phyloP scores from a whole-genome alignment of 2,329 filamentous ascomycete species.

The Stagonosporopsis chrysanthemi region DNA sequence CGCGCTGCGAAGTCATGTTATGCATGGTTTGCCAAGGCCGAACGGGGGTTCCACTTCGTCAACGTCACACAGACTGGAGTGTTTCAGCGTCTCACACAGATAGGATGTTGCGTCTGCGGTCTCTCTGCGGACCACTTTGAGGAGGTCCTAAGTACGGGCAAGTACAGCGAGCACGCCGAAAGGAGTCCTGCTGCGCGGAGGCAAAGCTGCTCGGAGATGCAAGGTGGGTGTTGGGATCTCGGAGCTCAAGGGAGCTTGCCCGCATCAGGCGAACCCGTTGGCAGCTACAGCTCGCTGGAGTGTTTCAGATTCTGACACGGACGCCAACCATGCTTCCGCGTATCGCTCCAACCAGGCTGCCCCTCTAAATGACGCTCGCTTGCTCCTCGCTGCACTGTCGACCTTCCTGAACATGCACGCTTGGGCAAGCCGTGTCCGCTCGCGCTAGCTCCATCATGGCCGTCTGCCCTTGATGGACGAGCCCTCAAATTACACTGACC shows the following conservation, averaged over 20 bases:
- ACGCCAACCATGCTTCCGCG: slow-evolving; percentile 10
- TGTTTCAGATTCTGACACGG: slow-evolving; percentile 21
- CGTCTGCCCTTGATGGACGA: slow-evolving; percentile 10
- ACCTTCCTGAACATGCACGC: slow-evolving; percentile 17
- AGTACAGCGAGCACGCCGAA: background rate
- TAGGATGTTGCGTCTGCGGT: background rate
- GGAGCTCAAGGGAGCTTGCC: slow-evolving; percentile 1
- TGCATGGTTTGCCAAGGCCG: slow-evolving; percentile 8
- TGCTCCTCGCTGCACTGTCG: slow-evolving; percentile 19
- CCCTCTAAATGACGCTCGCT: slow-evolving; percentile 17
- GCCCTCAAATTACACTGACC: slow-evolving; percentile 20
- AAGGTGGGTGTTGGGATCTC: slow-evolving; percentile 6
- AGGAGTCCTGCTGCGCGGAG: background rate
- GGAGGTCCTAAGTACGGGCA: no score
- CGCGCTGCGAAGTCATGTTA: background rate
- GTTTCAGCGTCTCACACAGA: slow-evolving; percentile 17
- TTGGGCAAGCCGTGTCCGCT: slow-evolving; percentile 15
- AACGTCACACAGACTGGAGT: slow-evolving; percentile 14
- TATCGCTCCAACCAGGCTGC: slow-evolving; percentile 14
- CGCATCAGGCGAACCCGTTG: slow-evolving; percentile 10
- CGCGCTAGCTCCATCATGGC: slow-evolving; percentile 17
- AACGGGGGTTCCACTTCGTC: slow-evolving; percentile 6
- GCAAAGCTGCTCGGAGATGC: slow-evolving; percentile 9
- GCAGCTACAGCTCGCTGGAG: slow-evolving; percentile 14
- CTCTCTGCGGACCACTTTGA: background rate